These are phyloP conservation scores for Aspergillus aculeatinus DNA, from an alignment of 2,329 filamentous ascomycete genomes.

Conservation along the genomic window DNA sequence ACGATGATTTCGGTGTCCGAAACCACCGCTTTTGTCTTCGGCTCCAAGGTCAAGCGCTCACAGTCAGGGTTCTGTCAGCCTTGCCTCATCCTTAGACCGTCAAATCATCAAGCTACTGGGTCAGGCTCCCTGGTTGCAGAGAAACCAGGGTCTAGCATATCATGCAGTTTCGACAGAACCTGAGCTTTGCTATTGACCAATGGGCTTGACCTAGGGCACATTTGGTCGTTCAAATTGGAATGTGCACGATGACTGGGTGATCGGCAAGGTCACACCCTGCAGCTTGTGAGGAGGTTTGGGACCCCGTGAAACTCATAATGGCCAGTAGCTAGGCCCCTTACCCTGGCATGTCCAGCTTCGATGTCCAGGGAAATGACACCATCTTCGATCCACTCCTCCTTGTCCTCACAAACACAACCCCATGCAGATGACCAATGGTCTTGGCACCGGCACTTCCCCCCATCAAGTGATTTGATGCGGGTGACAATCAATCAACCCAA, in stretches of 20 bases:
- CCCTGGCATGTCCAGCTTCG: neutral
- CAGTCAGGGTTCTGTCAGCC: neutral
- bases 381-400: neutral
- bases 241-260: neutral
- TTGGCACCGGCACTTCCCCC: neutral
- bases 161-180: neutral
- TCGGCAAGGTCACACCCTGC: constrained; percentile 4
- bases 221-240: neutral
- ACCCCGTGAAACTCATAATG: constrained; percentile 2
- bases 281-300: neutral
- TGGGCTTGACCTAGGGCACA: constrained; percentile 8
- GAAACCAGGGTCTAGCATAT: neutral
- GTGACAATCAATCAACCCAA: neutral
- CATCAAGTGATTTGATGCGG: neutral
- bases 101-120: neutral
- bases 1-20: neutral
- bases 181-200: neutral
- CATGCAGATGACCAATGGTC: neutral
- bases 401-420: neutral
- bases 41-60: neutral
- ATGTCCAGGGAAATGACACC: neutral
- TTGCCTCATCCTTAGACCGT: neutral
- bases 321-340: neutral
- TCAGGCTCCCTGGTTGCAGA: neutral
- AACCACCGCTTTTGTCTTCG: constrained; percentile 1